Conservation (phyloP, 2,329 filamentous ascomycete genomes). For the Colletotrichum chlorophyti region DNA sequence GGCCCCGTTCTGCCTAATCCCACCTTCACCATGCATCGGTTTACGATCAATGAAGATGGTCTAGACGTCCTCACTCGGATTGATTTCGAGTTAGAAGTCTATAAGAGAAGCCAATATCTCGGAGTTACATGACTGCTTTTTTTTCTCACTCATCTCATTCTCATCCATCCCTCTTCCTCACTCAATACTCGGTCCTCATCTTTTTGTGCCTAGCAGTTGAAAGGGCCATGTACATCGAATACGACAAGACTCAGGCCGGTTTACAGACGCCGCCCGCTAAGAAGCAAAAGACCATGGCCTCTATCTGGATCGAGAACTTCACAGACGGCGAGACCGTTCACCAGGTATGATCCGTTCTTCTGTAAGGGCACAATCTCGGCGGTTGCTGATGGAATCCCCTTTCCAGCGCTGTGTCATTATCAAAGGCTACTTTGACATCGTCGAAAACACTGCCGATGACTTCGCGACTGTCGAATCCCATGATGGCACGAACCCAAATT, state of each 20-base stretch:
- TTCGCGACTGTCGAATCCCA: background rate
- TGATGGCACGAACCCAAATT: background rate
- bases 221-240: background rate
- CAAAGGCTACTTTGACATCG: background rate
- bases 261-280: background rate
- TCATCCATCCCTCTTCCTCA: rapidly evolving
- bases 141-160: background rate
- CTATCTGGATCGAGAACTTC: conserved; percentile 3
- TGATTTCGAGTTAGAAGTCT: background rate
- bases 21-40: background rate
- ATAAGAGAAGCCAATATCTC: background rate
- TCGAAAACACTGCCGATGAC: background rate
- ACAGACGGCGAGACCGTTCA: conserved; percentile 6
- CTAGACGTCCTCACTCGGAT: background rate
- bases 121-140: background rate
- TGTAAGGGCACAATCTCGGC: background rate
- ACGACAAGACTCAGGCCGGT: background rate
- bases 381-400: background rate
- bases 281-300: background rate
- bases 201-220: background rate
- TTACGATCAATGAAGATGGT: too few species aligned
- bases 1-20: background rate
- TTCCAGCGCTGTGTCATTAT: conserved; percentile 17
- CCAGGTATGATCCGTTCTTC: background rate
- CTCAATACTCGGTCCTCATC: too few species aligned